phyloP scores from a whole-genome alignment of 148 eudicot genomes.

The Rhododendron vialii region DNA sequence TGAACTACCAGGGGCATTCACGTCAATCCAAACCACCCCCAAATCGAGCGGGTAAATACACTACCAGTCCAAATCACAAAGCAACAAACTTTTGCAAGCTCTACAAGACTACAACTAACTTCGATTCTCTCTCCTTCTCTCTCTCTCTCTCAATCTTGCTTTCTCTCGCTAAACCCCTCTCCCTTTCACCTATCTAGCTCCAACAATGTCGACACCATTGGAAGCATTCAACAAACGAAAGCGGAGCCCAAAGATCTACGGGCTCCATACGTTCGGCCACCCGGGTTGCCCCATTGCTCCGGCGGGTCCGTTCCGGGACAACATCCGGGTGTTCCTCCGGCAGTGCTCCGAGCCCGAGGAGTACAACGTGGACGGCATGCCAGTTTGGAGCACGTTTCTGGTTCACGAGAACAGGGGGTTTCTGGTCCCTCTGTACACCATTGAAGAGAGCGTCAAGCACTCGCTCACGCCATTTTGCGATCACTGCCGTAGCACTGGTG shows the following conservation, averaged over 20 bases:
- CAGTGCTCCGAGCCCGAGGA: conserved; percentile 36
- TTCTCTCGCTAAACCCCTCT: background rate
- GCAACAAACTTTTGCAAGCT: conserved; percentile 14
- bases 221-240: conserved; percentile 20
- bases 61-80: background rate
- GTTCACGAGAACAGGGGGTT: conserved; percentile 29
- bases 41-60: conserved; percentile 9
- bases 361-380: conserved; percentile 34
- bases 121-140: background rate
- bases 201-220: conserved; percentile 10
- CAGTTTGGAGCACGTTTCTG: conserved; percentile 41
- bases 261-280: conserved; percentile 38
- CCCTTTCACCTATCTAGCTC: background rate
- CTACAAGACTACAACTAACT: conserved; percentile 4
- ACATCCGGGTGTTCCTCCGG: conserved; percentile 32
- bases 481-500: conserved; percentile 79
- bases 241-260: conserved; percentile 20
- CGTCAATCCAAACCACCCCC: background rate
- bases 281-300: conserved; percentile 27
- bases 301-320: conserved; percentile 36
- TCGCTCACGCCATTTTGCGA: conserved; percentile 46
- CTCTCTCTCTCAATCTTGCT: background rate
- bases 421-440: conserved; percentile 36
- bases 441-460: conserved; percentile 38
- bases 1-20: background rate